Percentiles rank a stretch among this genome's conserved stretches.
These are phyloP conservation scores for Saccharomycopsis javanensis DNA, from an alignment of 805 yeast species.

Conservation along the genomic window DNA sequence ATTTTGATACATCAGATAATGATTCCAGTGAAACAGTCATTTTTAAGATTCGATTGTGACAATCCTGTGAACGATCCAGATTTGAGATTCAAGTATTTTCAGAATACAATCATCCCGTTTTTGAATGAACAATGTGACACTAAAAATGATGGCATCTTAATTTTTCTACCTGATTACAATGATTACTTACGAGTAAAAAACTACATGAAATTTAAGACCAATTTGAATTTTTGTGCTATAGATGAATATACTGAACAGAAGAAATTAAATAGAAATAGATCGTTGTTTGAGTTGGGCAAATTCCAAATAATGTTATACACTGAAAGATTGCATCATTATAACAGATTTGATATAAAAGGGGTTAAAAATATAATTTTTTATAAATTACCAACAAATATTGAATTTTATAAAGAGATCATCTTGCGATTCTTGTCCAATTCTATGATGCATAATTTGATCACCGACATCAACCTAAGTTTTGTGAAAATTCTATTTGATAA, in stretches of 20 bases:
- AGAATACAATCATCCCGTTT: slow-evolving; percentile 63
- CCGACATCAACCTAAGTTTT: slow-evolving; percentile 27
- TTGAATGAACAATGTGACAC: slow-evolving; percentile 35
- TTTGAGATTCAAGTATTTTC: slow-evolving; percentile 71
- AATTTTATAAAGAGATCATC: slow-evolving; percentile 70
- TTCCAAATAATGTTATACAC: slow-evolving; percentile 74
- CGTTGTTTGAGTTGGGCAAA: slow-evolving; percentile 54
- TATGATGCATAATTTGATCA: slow-evolving; percentile 41
- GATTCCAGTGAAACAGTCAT: slow-evolving; percentile 54
- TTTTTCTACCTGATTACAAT: slow-evolving; percentile 77
- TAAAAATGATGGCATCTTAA: slow-evolving; percentile 45
- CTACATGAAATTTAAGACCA: slow-evolving; percentile 45
- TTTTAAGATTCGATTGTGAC: slow-evolving; percentile 55
- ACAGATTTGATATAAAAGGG: slow-evolving; percentile 77
- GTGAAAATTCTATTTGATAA: slow-evolving; percentile 61
- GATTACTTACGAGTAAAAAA: slow-evolving; percentile 77
- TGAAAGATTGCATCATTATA: slow-evolving; percentile 86
- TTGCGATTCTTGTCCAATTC: slow-evolving; percentile 51
- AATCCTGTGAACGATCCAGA: slow-evolving; percentile 64
- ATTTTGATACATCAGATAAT: slow-evolving; percentile 61
- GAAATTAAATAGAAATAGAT: slow-evolving; percentile 62
- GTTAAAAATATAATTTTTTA: slow-evolving; percentile 76
- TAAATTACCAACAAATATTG: slow-evolving; percentile 76
- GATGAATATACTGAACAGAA: slow-evolving; percentile 77
- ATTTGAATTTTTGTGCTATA: slow-evolving; percentile 54